Evolutionary conservation across 495 filamentous ascomycete genomes (phyloP), one percentile per base, ranked within the genome.

Genomic region (Talaromyces borbonicus): DNA sequence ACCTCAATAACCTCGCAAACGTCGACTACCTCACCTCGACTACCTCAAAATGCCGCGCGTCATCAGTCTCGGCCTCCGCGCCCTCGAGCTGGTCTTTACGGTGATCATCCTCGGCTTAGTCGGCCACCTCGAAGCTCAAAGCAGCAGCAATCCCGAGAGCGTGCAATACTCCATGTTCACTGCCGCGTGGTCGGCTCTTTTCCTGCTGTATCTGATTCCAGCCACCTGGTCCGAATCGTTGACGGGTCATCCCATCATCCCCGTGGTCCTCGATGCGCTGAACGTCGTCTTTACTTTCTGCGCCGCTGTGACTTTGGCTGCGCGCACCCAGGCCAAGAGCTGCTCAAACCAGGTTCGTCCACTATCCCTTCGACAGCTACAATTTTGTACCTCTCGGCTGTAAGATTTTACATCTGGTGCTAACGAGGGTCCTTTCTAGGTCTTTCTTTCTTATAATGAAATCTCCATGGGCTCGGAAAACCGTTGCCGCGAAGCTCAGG

Each of bases 401-500:
- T 22, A 30, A 29, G 20, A 24, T 45, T 46, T n/a, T n/a, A n/a
- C 2, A 52, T 32, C 11, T 31, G 25, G 4, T 5, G 1, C n/a
- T n/a, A n/a, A n/a, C n/a, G n/a, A n/a, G n/a, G n/a, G n/a, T n/a
- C n/a, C n/a, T n/a, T 27, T 6, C n/a, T 36, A 83, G 80, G 39
- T 25, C 4, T 87, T 85, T 63, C 65, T 71, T 18, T 19, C 32
- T 18, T 58, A 46, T 56, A 87, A 85, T 62, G 55, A 61, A 38
- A 71, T 84, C 54, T 80, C 75, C 49, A 75, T 78, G 51, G 78
- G 80, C 54, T 71, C 78, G 0, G 11, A 47, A 8, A 78, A 79
- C 62, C 72, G 80, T 52, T 87, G 83, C 62, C 79, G 67, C 31
- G 81, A 87, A 57, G 76, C 79, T 7, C 80, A 86, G 63, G 83